Evolutionary conservation across 2,329 filamentous ascomycete species (phyloP).

Genomic region (Paraconiothyrium sp.): DNA sequence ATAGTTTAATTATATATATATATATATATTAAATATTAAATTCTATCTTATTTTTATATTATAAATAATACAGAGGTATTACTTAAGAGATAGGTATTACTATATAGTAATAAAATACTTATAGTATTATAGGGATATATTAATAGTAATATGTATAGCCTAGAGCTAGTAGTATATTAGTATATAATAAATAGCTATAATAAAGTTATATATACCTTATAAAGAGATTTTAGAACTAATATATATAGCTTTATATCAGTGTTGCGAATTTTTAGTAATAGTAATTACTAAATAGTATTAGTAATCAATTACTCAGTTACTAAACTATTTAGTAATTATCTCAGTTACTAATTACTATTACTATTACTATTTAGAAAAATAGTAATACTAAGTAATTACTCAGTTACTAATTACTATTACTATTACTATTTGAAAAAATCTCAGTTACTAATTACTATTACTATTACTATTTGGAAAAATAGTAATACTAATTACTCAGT

Average conservation of each 20-base stretch:
- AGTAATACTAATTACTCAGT: not conserved
- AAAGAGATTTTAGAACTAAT: not conserved
- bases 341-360: too few relatives aligned
- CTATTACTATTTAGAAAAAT: too few relatives aligned
- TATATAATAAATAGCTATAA: conserved; percentile 5
- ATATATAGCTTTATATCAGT: not conserved
- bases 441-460: too few relatives aligned
- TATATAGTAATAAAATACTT: conserved; percentile 7
- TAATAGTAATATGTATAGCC: conserved; percentile 1
- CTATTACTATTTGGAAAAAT: not conserved
- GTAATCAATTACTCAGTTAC: too few relatives aligned
- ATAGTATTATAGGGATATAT: conserved; percentile 3
- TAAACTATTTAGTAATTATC: too few relatives aligned
- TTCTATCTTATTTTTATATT: not conserved
- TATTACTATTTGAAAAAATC: too few relatives aligned
- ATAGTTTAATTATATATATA: not conserved
- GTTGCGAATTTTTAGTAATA: too few relatives aligned
- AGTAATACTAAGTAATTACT: too few relatives aligned
- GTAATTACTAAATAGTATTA: too few relatives aligned
- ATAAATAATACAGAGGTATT: not conserved
- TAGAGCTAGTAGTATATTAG: not conserved
- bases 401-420: too few relatives aligned
- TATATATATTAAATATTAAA: not conserved
- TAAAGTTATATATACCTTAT: conserved; percentile 2
- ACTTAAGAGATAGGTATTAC: not conserved